These are phyloP conservation scores for Yamadazyma buinensis DNA, from an alignment of 1,139 yeast genomes.

Conservation along the genomic window DNA sequence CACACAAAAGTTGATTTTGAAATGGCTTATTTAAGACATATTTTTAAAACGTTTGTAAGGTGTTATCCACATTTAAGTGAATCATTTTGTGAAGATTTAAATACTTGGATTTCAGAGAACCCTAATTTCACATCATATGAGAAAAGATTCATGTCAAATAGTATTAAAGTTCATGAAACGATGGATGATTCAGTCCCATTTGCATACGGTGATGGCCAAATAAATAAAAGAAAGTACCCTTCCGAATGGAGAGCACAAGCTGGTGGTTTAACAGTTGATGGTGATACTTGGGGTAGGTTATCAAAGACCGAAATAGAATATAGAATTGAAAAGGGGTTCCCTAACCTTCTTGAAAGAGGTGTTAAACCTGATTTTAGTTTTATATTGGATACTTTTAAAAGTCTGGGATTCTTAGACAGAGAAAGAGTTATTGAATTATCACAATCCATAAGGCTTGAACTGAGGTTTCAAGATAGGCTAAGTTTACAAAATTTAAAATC, in stretches of 20 bases:
- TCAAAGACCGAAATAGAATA: conserved; percentile 24
- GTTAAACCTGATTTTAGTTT: conserved; percentile 32
- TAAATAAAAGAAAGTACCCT: conserved; percentile 14
- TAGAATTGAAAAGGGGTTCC: conserved; percentile 33
- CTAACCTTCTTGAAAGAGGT: conserved; percentile 30
- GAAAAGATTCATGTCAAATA: conserved; percentile 1
- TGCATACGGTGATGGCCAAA: conserved; percentile 16
- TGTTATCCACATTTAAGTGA: conserved; percentile 33
- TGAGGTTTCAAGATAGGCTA: conserved; percentile 13
- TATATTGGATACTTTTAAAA: conserved; percentile 29
- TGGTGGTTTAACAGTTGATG: background rate
- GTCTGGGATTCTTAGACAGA: conserved; percentile 18
- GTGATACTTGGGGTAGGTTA: background rate
- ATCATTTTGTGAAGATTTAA: conserved; percentile 20
- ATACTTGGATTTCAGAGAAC: conserved; percentile 20
- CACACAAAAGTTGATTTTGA: conserved; percentile 17
- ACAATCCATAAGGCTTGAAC: conserved; percentile 15
- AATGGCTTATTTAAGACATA: conserved; percentile 19
- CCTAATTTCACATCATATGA: conserved; percentile 2
- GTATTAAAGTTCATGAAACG: conserved; percentile 21
- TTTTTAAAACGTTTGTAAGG: conserved; percentile 29
- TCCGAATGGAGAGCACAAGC: conserved; percentile 4
- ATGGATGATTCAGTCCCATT: conserved; percentile 31
- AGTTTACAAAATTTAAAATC: conserved; percentile 14
- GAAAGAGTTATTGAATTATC: conserved; percentile 18